Percentiles rank a stretch among this genome's conserved stretches.
phyloP scores from a whole-genome alignment of 805 yeast genomes.

The Candida sithepensis region DNA sequence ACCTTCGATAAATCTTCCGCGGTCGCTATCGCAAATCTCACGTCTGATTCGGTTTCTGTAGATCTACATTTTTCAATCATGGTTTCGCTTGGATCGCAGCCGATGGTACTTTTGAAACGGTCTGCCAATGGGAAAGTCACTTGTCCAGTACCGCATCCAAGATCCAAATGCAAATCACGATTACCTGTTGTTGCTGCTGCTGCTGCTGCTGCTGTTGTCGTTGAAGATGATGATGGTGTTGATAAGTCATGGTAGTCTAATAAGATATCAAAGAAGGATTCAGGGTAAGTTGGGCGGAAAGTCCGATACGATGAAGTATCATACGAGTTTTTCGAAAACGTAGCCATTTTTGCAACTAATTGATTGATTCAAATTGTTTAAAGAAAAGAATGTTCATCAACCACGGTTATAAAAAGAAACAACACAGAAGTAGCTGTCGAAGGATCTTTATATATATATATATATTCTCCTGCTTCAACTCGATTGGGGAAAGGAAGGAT shows the following conservation, averaged over 20 bases:
- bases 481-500: too few species aligned
- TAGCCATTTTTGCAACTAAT: constrained; percentile 43
- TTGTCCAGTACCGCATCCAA: constrained; percentile 81
- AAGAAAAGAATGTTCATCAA: not conserved
- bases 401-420: not conserved
- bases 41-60: not conserved
- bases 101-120: constrained; percentile 49
- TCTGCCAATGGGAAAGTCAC: constrained; percentile 53
- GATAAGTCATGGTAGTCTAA: constrained; percentile 30
- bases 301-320: constrained; percentile 47
- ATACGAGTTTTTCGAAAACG: constrained; percentile 48
- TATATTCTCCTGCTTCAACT: too few species aligned
- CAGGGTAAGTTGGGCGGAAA: constrained; percentile 65
- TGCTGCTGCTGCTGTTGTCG: too few species aligned
- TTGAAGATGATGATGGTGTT: constrained; percentile 7
- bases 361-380: not conserved
- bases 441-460: not conserved
- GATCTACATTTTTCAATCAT: constrained; percentile 50
- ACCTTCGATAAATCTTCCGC: constrained; percentile 28
- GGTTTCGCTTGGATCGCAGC: constrained; percentile 55
- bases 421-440: not conserved
- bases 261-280: constrained; percentile 39
- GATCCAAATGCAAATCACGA: constrained; percentile 48
- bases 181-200: too few species aligned
- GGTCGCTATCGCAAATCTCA: constrained; percentile 19